Conservation (phyloP, 2,329 filamentous ascomycete genomes). For the Leptosphaerulina australis region DNA sequence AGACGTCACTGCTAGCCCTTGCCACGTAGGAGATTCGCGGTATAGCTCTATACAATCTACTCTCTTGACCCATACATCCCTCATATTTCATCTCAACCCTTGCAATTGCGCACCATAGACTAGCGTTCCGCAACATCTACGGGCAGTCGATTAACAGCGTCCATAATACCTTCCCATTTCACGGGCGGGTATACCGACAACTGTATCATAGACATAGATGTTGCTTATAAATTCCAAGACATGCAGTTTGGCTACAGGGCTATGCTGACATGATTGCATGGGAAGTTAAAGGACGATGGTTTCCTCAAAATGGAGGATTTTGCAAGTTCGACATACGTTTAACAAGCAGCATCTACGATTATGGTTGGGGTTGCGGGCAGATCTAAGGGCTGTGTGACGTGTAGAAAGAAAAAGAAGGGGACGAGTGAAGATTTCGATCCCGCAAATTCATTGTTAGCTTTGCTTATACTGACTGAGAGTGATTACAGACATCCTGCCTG, state of each 20-base stretch:
- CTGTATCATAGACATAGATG: background rate
- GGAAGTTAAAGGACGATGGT: conserved; percentile 1
- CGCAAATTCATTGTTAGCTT: background rate
- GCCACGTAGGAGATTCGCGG: too few relatives aligned
- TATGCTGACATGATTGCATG: background rate
- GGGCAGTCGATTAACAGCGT: too few relatives aligned
- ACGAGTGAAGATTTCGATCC: conserved; percentile 52
- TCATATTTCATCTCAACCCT: too few relatives aligned
- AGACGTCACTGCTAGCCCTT: too few relatives aligned
- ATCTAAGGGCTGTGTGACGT: conserved; percentile 44
- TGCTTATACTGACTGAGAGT: conserved; percentile 34
- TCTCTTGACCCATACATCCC: too few relatives aligned
- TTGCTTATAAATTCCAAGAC: background rate
- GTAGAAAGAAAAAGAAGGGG: conserved; percentile 59
- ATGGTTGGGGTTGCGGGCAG: conserved; percentile 41
- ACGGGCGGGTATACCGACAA: too few relatives aligned
- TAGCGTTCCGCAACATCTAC: too few relatives aligned
- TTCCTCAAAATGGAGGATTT: conserved; percentile 26
- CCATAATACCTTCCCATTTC: too few relatives aligned
- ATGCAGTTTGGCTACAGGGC: background rate
- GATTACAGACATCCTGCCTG: conserved; percentile 67
- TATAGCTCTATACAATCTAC: too few relatives aligned
- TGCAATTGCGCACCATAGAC: too few relatives aligned
- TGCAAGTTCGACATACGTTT: conserved; percentile 16
- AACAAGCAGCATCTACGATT: background rate